phyloP scores from a whole-genome alignment of 805 yeast species.

The Candida alai region DNA sequence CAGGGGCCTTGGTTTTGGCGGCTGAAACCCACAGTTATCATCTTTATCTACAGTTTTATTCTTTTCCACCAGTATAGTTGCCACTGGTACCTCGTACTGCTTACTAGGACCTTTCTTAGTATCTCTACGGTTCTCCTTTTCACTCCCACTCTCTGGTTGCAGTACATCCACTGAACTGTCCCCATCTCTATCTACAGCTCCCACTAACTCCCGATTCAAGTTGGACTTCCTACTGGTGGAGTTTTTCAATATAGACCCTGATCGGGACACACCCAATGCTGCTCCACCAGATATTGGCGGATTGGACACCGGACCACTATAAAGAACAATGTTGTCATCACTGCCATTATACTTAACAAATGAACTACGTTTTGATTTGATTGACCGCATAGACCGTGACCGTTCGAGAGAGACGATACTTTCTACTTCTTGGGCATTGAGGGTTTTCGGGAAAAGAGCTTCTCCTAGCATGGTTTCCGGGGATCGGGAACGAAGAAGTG shows the following conservation, averaged over 20 bases:
- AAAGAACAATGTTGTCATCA: slow-evolving; percentile 37
- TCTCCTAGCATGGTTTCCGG: slow-evolving; percentile 32
- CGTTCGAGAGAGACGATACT: slow-evolving; percentile 72
- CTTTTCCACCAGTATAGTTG: too few relatives aligned
- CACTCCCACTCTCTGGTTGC: too few relatives aligned
- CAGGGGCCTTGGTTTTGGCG: too few relatives aligned
- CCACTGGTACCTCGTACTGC: background rate
- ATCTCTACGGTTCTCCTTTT: too few relatives aligned
- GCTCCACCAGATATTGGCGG: slow-evolving; percentile 13
- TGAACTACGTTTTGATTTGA: slow-evolving; percentile 37
- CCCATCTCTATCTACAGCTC: slow-evolving; percentile 11
- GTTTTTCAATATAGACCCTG: slow-evolving; percentile 38
- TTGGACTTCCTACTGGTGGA: slow-evolving; percentile 14
- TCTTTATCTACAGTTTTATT: background rate
- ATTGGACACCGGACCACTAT: slow-evolving; percentile 15
- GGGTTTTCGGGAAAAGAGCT: slow-evolving; percentile 66
- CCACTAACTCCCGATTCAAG: slow-evolving; percentile 10
- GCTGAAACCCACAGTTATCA: background rate
- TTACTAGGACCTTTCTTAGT: background rate
- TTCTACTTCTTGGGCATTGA: slow-evolving; percentile 66
- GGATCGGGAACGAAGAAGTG: background rate
- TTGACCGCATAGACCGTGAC: slow-evolving; percentile 54
- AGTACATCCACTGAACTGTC: background rate
- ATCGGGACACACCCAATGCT: slow-evolving; percentile 28
- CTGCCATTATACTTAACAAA: slow-evolving; percentile 39